phyloP scores from a whole-genome alignment of 257 asterid genomes.

The Solanum chaucha region DNA sequence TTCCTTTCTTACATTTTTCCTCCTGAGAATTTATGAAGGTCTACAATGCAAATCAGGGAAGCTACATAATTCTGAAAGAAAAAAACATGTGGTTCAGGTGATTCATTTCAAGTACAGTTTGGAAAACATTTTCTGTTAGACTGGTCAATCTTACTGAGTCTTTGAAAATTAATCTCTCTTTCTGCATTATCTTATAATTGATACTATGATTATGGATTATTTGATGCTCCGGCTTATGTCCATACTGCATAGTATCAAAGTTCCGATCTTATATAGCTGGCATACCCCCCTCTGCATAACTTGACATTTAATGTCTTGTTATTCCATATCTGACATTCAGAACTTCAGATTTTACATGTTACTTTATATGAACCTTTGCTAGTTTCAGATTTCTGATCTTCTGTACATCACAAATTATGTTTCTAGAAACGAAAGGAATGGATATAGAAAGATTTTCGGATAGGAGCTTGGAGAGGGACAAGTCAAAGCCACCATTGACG shows the following conservation, averaged over 20 bases:
- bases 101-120: background rate
- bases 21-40: background rate
- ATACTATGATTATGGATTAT: background rate
- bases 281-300: background rate
- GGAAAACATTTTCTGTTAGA: background rate
- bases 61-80: background rate
- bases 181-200: background rate
- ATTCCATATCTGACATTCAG: background rate
- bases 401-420: background rate
- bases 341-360: background rate
- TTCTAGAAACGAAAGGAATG: constrained; percentile 26
- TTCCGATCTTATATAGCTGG: background rate
- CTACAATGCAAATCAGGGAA: background rate
- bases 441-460: constrained; percentile 57
- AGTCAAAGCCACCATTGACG: constrained; percentile 32
- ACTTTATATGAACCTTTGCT: background rate
- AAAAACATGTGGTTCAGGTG: background rate
- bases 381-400: background rate
- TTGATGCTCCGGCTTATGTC: background rate
- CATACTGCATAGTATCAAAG: background rate
- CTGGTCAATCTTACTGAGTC: background rate
- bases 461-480: constrained; percentile 9
- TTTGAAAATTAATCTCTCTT: background rate
- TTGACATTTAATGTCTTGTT: background rate
- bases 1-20: background rate